Conservation (phyloP, 768 basidiomycete species). For the Lactarius quietus region DNA sequence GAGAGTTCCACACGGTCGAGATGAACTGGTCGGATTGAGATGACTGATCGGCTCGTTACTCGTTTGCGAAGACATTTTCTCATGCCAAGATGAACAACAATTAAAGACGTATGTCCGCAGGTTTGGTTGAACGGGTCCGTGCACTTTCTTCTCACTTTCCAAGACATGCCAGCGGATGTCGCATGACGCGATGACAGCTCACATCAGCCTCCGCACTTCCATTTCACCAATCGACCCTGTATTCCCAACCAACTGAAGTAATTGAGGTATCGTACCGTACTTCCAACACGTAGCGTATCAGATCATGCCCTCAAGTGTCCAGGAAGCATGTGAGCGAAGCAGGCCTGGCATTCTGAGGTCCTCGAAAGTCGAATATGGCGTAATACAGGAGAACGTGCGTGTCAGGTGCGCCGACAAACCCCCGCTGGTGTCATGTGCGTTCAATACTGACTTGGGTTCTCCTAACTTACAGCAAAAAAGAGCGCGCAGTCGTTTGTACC, state of each 20-base stretch:
- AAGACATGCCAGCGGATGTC: too few species aligned
- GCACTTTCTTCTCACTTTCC: too few species aligned
- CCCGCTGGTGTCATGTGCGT: not conserved
- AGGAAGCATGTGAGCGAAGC: not conserved
- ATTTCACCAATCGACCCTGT: not conserved
- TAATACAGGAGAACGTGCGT: not conserved
- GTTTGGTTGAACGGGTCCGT: too few species aligned
- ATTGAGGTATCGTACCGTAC: not conserved
- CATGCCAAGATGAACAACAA: not conserved
- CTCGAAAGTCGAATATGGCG: too few species aligned
- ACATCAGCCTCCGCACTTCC: not conserved
- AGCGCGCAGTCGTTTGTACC: not conserved
- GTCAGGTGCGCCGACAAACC: not conserved
- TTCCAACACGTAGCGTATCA: not conserved
- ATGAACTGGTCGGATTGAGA: not conserved
- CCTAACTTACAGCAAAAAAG: too few species aligned
- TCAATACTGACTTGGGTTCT: too few species aligned
- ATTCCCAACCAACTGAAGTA: not conserved
- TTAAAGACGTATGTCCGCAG: not conserved
- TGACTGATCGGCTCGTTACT: not conserved
- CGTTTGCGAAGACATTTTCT: not conserved
- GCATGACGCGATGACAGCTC: too few species aligned
- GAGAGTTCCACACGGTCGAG: not conserved
- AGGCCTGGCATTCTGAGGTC: too few species aligned
- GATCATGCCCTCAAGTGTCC: not conserved